Evolutionary conservation across 768 basidiomycete genomes (phyloP), one percentile per base, ranked within the genome.

Genomic region (Panaeolus papilionaceus): DNA sequence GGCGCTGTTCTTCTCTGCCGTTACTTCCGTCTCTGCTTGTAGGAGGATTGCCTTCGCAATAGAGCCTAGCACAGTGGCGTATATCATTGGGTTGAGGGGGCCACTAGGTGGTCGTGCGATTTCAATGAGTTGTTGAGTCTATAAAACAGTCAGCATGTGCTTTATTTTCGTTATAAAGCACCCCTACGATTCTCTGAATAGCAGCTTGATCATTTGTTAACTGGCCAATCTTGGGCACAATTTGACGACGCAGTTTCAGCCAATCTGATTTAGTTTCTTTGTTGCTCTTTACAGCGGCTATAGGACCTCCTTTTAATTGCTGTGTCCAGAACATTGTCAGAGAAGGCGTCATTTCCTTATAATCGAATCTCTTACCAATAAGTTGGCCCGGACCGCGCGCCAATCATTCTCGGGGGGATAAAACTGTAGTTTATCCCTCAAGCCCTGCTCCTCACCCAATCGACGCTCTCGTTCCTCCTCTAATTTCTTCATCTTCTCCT

Each of bases 1-100:
- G 0, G 95, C 96, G 26, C 92, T 92, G 38, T 89, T 88, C 73
- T 92, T 89, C 78, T 96, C 93, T 2, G 96, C 95, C 1, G 92
- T 84, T 9, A 97, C 93, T 78, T 99, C 97, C 0, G 90, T 92
- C 80, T 98, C 96, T 18, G 96, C 96, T 80, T 98, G 97, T 39
- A 93, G 84, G 51, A 98, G 84, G 68, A 99, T 90, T 18, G 89
- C 83, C 75, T 99, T 98, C 61, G 94, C 83, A 45, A 98, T 86
- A n/a, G 95, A 92, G 23, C 93, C 96, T 54, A 96, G 86, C 23
- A 92, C 84, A 62, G 94, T 93, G 61, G 83, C 77, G 75, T 95
- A 96, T 64, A 92, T 79, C n/a, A 75, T 70, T 33, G 74, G 75
- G 28, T 78, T 71, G 62, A 79, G 71, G 37, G 76, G 72, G 7